A percentile compares a stretch with the other conserved stretches of the same genome.
phyloP scores from a whole-genome alignment of 2,329 filamentous ascomycete species.

The Fusarium buxicola region DNA sequence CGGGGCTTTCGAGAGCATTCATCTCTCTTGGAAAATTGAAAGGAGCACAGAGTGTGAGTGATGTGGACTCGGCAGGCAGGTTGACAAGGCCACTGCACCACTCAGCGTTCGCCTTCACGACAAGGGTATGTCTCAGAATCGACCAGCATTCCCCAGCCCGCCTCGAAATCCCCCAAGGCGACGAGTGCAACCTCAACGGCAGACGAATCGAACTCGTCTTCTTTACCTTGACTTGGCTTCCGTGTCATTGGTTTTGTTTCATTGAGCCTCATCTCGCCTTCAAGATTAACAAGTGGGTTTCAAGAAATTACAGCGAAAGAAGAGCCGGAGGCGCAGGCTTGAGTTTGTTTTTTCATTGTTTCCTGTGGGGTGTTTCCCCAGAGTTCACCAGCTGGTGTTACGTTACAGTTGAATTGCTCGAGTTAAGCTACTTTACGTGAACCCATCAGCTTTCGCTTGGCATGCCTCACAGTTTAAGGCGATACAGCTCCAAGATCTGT shows the following conservation, averaged over 20 bases:
- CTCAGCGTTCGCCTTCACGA: conserved; percentile 18
- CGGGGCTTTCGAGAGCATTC: conserved; percentile 21
- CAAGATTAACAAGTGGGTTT: conserved; percentile 43
- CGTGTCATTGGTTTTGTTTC: conserved; percentile 24
- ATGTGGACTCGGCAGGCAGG: conserved; percentile 28
- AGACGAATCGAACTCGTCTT: conserved; percentile 22
- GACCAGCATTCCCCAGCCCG: conserved; percentile 47
- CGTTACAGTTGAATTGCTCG: conserved; percentile 7
- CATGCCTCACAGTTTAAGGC: background rate
- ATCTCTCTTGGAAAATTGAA: conserved; percentile 42
- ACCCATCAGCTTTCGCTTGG: conserved; percentile 1
- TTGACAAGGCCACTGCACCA: conserved; percentile 27
- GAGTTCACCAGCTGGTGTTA: conserved; percentile 16
- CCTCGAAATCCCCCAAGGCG: conserved; percentile 26
- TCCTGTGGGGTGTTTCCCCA: conserved; percentile 30
- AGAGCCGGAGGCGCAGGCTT: conserved; percentile 40
- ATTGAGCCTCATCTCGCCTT: conserved; percentile 44
- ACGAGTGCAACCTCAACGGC: conserved; percentile 44
- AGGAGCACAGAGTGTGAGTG: conserved; percentile 27
- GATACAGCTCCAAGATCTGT: background rate
- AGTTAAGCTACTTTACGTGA: conserved; percentile 15
- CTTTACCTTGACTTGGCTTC: conserved; percentile 26
- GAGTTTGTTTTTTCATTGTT: conserved; percentile 26
- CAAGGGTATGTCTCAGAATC: conserved; percentile 44
- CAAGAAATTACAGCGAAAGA: conserved; percentile 44